Percentiles rank a stretch among this genome's conserved stretches.
Evolutionary conservation across 2,329 filamentous ascomycete species (phyloP).

Genomic region (Aspergillus sp.): DNA sequence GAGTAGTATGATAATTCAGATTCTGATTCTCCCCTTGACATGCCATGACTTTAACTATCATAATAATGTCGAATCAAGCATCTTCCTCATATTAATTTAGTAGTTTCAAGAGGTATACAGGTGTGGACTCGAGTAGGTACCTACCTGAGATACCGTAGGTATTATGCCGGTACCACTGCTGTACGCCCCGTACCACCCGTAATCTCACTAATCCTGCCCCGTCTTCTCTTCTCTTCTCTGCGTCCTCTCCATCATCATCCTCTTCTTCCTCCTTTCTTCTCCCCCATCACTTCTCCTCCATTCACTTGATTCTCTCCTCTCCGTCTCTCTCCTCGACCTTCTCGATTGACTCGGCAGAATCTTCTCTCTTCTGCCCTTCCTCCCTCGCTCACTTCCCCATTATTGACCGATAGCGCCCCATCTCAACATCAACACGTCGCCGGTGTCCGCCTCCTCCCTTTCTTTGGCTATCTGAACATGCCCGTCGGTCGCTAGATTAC

Average conservation of each 20-base stretch:
- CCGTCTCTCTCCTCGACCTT: neutral
- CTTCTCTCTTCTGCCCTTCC: neutral
- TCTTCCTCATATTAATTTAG: no score
- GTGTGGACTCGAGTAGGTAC: no score
- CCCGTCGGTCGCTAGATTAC: conserved; percentile 22
- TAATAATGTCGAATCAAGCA: no score
- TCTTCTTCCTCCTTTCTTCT: conserved; percentile 4
- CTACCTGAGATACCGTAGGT: no score
- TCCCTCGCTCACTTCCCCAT: neutral
- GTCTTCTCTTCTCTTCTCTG: neutral
- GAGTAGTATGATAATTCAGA: no score
- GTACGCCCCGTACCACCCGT: neutral
- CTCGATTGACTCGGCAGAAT: neutral
- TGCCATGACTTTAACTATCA: no score
- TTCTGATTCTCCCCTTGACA: no score
- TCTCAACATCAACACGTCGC: conserved; percentile 9
- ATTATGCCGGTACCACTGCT: no score
- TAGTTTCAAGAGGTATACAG: no score
- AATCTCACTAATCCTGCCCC: neutral
- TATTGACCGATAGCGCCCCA: neutral
- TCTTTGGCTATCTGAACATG: conserved; percentile 20
- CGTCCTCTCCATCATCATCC: neutral
- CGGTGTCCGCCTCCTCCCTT: conserved; percentile 3
- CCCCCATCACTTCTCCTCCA: conserved; percentile 11
- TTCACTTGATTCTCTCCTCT: conserved; percentile 16